Base-by-base conservation (phyloP, 768 basidiomycete genomes). In the Boletus bicolor region DNA sequence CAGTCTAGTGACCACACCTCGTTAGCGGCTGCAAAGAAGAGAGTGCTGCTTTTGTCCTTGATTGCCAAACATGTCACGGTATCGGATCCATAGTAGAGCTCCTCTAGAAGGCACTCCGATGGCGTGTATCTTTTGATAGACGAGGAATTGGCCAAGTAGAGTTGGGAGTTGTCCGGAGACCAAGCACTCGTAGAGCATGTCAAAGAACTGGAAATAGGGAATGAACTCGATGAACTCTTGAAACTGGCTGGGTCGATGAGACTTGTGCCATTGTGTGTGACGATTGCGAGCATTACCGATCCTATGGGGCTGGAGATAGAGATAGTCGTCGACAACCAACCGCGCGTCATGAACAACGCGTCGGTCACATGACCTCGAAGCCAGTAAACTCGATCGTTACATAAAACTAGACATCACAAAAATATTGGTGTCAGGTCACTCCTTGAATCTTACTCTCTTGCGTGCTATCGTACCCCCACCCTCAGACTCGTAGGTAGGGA, bases 81-180 rank as follows among this genome's bases (percentile, higher is more conserved):
- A 26, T 61, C 56, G 2, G 67, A 54, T 17, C 70, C 68, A 12
- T 62, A 53, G 55, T 79, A 79, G 7, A 87, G 58, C 14, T 76
- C 74, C 43, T 75, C 73, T 47, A 85, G 54, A 12, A 73, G 67
- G 47, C 77, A 75, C 15, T 78, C 75, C 1, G 74, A 66, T 15
- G 79, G 68, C 17, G 82, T 79, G 59, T 85, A 88, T 68, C 75
- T 75, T 52, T 79, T 76, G 59, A 90, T 78, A 5, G 64, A 68
- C 21, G 75, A 66, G 41, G 72, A 59, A 10, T 78, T 79, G 2
- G 82, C 74, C 37, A 89, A 64, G 63, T 81, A 87, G 24, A 89
- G 75, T 55, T 68, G 71, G 32, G 74, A 68, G 56, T 80, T 82
- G 67, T 87, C 82, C 3, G 75, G 66, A 17, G 84, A 76, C 87